Conservation (phyloP, 192 early-diverging fungal genomes). For the Glomus cerebriforme region DNA sequence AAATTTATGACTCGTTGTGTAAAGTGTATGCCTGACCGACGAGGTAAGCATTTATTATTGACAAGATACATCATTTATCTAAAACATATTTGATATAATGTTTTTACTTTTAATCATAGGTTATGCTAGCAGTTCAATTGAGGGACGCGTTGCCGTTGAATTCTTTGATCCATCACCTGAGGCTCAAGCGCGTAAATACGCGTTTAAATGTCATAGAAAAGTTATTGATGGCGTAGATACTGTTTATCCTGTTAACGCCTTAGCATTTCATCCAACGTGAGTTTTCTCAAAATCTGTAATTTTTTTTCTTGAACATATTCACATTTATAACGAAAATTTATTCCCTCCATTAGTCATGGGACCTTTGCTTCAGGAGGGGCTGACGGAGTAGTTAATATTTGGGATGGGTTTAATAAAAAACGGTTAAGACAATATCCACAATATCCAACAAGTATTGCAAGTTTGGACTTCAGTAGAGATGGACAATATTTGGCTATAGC, state of each 20-base stretch:
- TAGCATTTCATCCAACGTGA: constrained; percentile 90
- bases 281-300: constrained; percentile 22
- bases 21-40: constrained; percentile 81
- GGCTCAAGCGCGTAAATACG: constrained; percentile 81
- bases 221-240: constrained; percentile 73
- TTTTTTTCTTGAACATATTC: not conserved
- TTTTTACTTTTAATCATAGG: constrained; percentile 44
- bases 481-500: constrained; percentile 84
- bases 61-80: not conserved
- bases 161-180: constrained; percentile 76
- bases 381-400: constrained; percentile 87
- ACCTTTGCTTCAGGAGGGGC: constrained; percentile 97
- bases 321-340: not conserved
- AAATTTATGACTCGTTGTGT: constrained; percentile 91
- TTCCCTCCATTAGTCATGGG: constrained; percentile 63
- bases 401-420: constrained; percentile 93
- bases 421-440: constrained; percentile 78
- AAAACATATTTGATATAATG: not conserved
- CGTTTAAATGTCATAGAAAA: constrained; percentile 96
- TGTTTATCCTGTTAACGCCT: constrained; percentile 91
- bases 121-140: constrained; percentile 89
- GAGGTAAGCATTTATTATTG: constrained; percentile 44
- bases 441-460: constrained; percentile 81
- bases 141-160: constrained; percentile 93
- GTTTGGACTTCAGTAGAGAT: constrained; percentile 79